Evolutionary conservation across 2,329 filamentous ascomycete genomes (phyloP).

Genomic region (Exophiala sp.): DNA sequence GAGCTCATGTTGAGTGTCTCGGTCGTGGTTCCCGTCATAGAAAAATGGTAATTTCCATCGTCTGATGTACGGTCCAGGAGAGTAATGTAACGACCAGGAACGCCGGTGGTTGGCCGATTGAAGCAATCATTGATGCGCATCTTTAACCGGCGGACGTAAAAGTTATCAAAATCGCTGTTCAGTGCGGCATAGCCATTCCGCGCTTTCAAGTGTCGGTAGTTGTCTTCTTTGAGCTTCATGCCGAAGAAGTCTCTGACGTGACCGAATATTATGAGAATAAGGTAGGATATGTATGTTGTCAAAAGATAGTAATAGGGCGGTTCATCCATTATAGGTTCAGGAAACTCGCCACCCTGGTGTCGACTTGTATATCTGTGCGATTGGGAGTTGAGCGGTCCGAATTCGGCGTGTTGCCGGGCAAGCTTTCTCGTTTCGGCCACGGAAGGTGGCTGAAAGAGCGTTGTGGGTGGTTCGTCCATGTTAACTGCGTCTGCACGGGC

Average conservation of each 20-base stretch:
- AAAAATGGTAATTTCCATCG: conserved; percentile 88
- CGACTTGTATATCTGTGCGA: conserved; percentile 86
- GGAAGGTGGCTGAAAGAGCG: conserved; percentile 81
- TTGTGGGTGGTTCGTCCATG: conserved; percentile 70
- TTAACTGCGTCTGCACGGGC: conserved; percentile 72
- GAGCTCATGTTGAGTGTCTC: conserved; percentile 98
- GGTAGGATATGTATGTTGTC: conserved; percentile 97
- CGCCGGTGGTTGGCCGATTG: conserved; percentile 83
- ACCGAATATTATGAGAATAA: conserved; percentile 91
- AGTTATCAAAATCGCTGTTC: conserved; percentile 98
- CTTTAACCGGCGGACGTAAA: conserved; percentile 91
- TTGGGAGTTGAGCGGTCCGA: conserved; percentile 76
- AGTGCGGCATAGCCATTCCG: conserved; percentile 89
- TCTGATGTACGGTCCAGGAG: conserved; percentile 85
- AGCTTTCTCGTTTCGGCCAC: conserved; percentile 75
- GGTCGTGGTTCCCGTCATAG: conserved; percentile 82
- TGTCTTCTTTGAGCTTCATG: conserved; percentile 84
- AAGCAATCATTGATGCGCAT: conserved; percentile 96
- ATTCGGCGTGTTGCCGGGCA: conserved; percentile 80
- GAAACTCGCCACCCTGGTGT: conserved; percentile 75
- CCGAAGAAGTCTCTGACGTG: conserved; percentile 97
- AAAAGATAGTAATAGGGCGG: conserved; percentile 95
- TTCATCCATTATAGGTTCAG: conserved; percentile 85
- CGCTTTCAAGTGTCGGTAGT: conserved; percentile 78
- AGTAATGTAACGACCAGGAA: conserved; percentile 90